Base-by-base conservation (phyloP, 495 filamentous ascomycete genomes). In the Xylaria sp. region DNA sequence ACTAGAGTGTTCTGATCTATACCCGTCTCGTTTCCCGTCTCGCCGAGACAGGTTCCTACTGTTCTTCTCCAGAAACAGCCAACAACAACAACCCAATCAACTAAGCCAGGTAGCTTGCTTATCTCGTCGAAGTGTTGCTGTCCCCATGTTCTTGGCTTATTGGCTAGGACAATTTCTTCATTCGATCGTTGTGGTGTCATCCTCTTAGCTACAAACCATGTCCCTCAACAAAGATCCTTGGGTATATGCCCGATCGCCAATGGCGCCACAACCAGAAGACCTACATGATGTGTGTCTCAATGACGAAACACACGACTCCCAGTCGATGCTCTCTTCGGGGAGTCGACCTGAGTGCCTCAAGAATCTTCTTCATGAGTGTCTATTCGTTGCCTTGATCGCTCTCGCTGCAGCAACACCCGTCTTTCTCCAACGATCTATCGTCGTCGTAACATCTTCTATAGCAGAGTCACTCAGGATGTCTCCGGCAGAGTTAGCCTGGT, bases 361-460 rank as follows among this genome's bases (percentile, higher is more conserved):
- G 33, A 89, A 84, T 50, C 86, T 86, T 6, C 41, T 85, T 1
- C 85, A 89, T 71, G 90, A 92, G 79, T 85, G 83, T 48, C 74
- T 90, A 0, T 91, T 91, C 72, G 87, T 91, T 35, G 75, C 88
- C 9, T 87, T 88, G 5, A 84, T 86, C 7, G 90, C 89, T 21
- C 87, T 91, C 83, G 87, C 89, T n/a, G 87, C 89, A n/a, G 88
- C 86, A 12, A 87, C 88, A 73, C 81, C 84, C 1, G 84, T 88
- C 2, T 88, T 90, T 71, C 82, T 87, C 14, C 82, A 82, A 41
- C 88, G 90, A 1, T 82, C 83, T 53, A 82, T 88, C 11, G 85
- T 87, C 0, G 87, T 90, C 5, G 86, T 90, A n/a, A 87, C 88
- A 0, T 85, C 85, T 2, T 83, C 85, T 29, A 87, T 90, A 68